Percentiles rank a stretch among this genome's conserved stretches.
Conservation (phyloP, 192 early-diverging fungal genomes). For the Thamnidium elegans region DNA sequence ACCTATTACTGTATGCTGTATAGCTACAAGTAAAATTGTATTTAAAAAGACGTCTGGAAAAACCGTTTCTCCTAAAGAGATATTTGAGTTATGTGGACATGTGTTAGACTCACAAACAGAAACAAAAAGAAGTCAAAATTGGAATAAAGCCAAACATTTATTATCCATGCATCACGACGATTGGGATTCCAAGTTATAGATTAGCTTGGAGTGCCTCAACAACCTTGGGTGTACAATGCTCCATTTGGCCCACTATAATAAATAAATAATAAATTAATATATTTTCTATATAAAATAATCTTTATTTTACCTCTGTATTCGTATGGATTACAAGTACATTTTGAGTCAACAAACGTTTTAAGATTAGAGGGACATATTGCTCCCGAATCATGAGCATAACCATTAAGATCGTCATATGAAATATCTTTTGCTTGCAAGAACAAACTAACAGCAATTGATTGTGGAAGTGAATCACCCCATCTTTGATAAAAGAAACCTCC, state of each 20-base stretch:
- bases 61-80: conserved; percentile 18
- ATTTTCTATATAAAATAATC: no score
- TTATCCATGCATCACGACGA: background rate
- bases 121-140: conserved; percentile 5
- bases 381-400: conserved; percentile 57
- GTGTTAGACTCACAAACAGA: conserved; percentile 9
- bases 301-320: conserved; percentile 3
- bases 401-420: conserved; percentile 66
- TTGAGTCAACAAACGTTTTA: background rate
- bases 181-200: background rate
- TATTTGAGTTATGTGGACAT: conserved; percentile 31
- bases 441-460: conserved; percentile 58
- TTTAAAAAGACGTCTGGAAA: conserved; percentile 30
- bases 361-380: conserved; percentile 63
- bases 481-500: conserved; percentile 89
- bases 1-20: conserved; percentile 9
- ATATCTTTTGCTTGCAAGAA: conserved; percentile 60
- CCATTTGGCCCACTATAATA: no score
- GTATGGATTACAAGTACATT: conserved; percentile 9
- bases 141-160: conserved; percentile 11
- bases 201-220: no score
- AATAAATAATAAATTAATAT: no score
- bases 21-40: conserved; percentile 27
- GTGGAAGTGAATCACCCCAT: conserved; percentile 68
- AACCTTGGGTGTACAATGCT: no score